phyloP scores from a whole-genome alignment of 2,329 filamentous ascomycete genomes.

The Aspergillus oerlinghausenensis region DNA sequence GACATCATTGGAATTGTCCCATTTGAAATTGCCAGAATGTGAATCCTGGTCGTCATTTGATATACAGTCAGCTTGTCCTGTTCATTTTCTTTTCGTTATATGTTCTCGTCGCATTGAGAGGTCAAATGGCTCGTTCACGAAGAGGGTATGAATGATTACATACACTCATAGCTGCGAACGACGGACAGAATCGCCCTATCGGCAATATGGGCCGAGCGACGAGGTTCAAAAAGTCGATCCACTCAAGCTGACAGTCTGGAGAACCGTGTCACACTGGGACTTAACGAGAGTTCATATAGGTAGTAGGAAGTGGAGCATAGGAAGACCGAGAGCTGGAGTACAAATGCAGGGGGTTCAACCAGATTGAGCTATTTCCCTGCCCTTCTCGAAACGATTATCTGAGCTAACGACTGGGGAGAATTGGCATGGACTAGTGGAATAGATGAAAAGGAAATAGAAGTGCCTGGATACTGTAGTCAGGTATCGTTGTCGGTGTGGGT shows the following conservation, averaged over 20 bases:
- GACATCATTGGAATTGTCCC: conserved; percentile 24
- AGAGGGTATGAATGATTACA: neutral
- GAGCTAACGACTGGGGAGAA: neutral
- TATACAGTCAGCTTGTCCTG: neutral
- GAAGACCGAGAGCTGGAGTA: neutral
- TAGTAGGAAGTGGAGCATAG: neutral
- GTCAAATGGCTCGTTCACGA: neutral
- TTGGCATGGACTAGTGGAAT: neutral
- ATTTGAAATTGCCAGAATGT: conserved; percentile 11
- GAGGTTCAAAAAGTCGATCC: neutral
- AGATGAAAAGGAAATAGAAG: neutral
- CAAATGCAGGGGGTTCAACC: neutral
- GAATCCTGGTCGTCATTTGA: conserved; percentile 7
- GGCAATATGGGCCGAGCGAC: neutral
- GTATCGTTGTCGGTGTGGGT: neutral
- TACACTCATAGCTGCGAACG: conserved; percentile 14
- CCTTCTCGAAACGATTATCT: neutral
- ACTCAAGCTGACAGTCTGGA: neutral
- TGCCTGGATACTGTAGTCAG: too few relatives aligned
- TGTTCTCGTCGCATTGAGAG: neutral
- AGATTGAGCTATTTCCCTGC: neutral
- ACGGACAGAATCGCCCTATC: neutral
- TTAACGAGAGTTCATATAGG: neutral
- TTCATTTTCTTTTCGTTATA: neutral
- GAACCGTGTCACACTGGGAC: neutral